Percentiles rank a stretch among this genome's conserved stretches.
These are phyloP conservation scores for Brassica napus DNA, from an alignment of 345 rosid genomes.

Conservation along the genomic window Da-Ae NC_063438.1:19371001-19371500, in stretches of 20 bases:
- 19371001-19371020: conserved; percentile 49
- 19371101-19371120: conserved; percentile 50
- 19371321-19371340: conserved; percentile 62
- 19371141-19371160: conserved; percentile 58
- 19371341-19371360: conserved; percentile 28
- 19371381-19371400: conserved; percentile 29
- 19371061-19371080: conserved; percentile 54
- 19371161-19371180: conserved; percentile 64
- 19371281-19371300: conserved; percentile 56
- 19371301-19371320: conserved; percentile 53
- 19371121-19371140: conserved; percentile 51
- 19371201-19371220: conserved; percentile 62
- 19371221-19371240: conserved; percentile 58
- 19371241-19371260: conserved; percentile 45
- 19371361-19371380: conserved; percentile 14
- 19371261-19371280: conserved; percentile 50
- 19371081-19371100: conserved; percentile 56
- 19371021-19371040: conserved; percentile 52
- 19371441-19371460: conserved; percentile 64
- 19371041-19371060: conserved; percentile 60
- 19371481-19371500: conserved; percentile 35
- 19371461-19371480: conserved; percentile 31
- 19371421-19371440: conserved; percentile 66
- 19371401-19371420: conserved; percentile 53
- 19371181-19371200: conserved; percentile 63